phyloP scores from a whole-genome alignment of 345 rosid species.

The Reutealis trisperma region DNA sequence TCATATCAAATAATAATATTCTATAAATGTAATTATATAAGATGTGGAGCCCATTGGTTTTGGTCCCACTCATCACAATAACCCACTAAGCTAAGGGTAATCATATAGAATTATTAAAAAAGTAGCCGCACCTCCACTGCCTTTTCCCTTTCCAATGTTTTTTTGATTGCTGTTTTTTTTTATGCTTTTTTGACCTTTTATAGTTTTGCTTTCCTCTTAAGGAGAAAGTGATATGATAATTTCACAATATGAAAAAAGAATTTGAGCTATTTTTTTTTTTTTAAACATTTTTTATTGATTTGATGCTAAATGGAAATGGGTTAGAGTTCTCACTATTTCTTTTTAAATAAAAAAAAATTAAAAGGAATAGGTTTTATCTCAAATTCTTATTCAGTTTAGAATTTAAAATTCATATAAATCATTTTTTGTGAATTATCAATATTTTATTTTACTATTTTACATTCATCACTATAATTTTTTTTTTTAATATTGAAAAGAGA shows the following conservation, averaged over 20 bases:
- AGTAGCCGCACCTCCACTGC: constrained; percentile 5
- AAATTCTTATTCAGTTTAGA: too few relatives aligned
- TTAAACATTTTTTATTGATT: too few relatives aligned
- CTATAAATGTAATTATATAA: constrained; percentile 22
- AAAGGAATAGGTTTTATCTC: too few relatives aligned
- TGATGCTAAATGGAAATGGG: too few relatives aligned
- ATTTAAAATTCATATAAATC: too few relatives aligned
- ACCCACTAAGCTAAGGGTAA: constrained; percentile 10
- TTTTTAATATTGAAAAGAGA: too few relatives aligned
- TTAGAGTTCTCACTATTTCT: too few relatives aligned
- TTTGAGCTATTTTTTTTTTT: too few relatives aligned
- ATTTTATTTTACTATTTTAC: too few relatives aligned
- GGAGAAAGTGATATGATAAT: not conserved
- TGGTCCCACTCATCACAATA: constrained; percentile 10
- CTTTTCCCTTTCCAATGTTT: not conserved
- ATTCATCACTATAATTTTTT: too few relatives aligned
- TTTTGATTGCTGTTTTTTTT: not conserved
- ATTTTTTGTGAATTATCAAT: too few relatives aligned
- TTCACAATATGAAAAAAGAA: not conserved
- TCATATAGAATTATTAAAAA: constrained; percentile 26
- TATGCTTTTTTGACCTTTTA: not conserved
- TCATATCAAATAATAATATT: constrained; percentile 33
- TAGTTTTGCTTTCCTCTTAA: not conserved
- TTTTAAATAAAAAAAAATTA: too few relatives aligned
- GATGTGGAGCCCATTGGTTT: constrained; percentile 27